phyloP scores from a whole-genome alignment of 2,329 filamentous ascomycete species.

The Alternaria sp. region DNA sequence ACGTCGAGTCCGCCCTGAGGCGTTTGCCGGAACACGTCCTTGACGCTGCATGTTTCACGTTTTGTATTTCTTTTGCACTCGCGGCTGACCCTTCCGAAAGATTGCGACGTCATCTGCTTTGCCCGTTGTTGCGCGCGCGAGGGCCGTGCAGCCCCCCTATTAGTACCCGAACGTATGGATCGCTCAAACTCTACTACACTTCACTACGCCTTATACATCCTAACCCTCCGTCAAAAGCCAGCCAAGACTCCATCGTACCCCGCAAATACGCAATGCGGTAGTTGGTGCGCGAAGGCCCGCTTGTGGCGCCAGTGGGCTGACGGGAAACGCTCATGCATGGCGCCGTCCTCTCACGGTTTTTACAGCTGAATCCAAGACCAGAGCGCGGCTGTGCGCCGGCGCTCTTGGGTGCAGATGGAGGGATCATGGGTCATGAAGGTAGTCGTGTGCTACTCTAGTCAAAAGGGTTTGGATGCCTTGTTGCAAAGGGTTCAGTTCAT shows the following conservation, averaged over 20 bases:
- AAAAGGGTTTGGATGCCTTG: constrained; percentile 23
- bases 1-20: neutral
- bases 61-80: constrained; percentile 10
- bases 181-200: constrained; percentile 12
- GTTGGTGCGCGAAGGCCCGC: constrained; percentile 19
- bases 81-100: constrained; percentile 6
- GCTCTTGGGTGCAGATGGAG: constrained; percentile 21
- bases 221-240: constrained; percentile 5
- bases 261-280: constrained; percentile 25
- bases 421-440: constrained; percentile 8
- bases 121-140: constrained; percentile 4
- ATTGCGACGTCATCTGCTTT: constrained; percentile 17
- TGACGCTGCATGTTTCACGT: constrained; percentile 21
- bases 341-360: constrained; percentile 20
- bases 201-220: constrained; percentile 20
- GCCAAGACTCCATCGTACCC: constrained; percentile 17
- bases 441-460: constrained; percentile 18
- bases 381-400: constrained; percentile 27
- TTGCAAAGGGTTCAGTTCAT: constrained; percentile 4
- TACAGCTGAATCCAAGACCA: constrained; percentile 25
- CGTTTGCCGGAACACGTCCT: constrained; percentile 13
- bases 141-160: constrained; percentile 12
- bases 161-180: constrained; percentile 13
- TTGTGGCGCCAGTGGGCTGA: constrained; percentile 25
- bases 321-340: constrained; percentile 27